Percentiles rank a stretch among this genome's conserved stretches.
These are phyloP conservation scores for Cystofilobasidium capitatum DNA, from an alignment of 768 basidiomycete genomes.

Conservation along the genomic window DNA sequence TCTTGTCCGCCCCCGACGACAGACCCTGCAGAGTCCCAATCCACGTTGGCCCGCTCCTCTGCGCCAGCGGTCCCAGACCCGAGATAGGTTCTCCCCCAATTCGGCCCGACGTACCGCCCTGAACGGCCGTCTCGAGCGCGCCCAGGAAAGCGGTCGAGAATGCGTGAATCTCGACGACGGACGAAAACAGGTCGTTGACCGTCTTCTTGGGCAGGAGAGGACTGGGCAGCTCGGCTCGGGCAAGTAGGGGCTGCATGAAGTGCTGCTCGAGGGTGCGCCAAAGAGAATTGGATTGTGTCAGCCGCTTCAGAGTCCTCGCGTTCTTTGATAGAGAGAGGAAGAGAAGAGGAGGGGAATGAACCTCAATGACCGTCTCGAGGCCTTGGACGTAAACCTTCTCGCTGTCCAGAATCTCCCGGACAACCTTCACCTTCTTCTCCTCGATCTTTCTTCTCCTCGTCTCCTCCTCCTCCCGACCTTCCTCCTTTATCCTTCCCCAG, in stretches of 20 bases:
- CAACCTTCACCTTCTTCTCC: slow-evolving; percentile 56
- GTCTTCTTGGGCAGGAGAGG: slow-evolving; percentile 61
- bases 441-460: slow-evolving; percentile 47
- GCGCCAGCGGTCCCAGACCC: no score
- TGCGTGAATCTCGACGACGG: slow-evolving; percentile 69
- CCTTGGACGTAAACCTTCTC: slow-evolving; percentile 73
- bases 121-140: slow-evolving; percentile 74
- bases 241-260: slow-evolving; percentile 69
- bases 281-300: neutral
- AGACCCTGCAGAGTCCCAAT: no score
- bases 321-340: slow-evolving; percentile 24
- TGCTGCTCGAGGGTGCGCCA: slow-evolving; percentile 46
- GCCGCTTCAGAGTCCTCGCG: no score
- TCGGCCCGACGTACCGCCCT: slow-evolving; percentile 46
- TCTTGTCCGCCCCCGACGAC: no score
- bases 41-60: no score
- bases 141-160: slow-evolving; percentile 16
- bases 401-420: slow-evolving; percentile 72
- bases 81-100: neutral
- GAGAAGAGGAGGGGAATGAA: slow-evolving; percentile 40
- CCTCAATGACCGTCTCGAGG: slow-evolving; percentile 70
- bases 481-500: neutral
- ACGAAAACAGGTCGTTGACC: slow-evolving; percentile 68
- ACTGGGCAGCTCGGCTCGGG: slow-evolving; percentile 55
- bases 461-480: slow-evolving; percentile 3